phyloP scores from a whole-genome alignment of 441 rosid genomes.

The Populus hybrid region DNA sequence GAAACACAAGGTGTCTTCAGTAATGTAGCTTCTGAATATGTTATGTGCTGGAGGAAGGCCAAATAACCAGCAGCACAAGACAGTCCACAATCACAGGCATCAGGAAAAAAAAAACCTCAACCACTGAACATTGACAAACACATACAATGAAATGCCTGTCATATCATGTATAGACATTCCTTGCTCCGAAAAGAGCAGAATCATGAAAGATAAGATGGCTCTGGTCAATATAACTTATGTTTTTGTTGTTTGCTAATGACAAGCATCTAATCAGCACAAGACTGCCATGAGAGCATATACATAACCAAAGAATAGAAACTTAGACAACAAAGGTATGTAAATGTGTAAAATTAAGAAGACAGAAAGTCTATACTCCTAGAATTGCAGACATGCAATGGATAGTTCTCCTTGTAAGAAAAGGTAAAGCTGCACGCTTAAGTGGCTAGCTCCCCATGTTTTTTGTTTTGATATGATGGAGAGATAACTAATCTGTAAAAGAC shows the following conservation, averaged over 20 bases:
- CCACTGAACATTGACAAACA: neutral
- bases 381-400: too few species aligned
- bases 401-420: too few species aligned
- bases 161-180: conserved; percentile 6
- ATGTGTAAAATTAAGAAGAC: too few species aligned
- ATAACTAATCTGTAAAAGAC: too few species aligned
- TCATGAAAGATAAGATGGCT: conserved; percentile 8
- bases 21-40: conserved; percentile 42
- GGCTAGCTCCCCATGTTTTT: neutral
- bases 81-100: conserved; percentile 33
- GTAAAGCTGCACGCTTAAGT: neutral
- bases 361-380: too few species aligned
- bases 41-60: conserved; percentile 33
- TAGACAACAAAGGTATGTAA: too few species aligned
- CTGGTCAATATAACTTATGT: conserved; percentile 21
- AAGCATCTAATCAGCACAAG: conserved; percentile 24
- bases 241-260: conserved; percentile 25
- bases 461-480: neutral
- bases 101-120: neutral
- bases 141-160: neutral
- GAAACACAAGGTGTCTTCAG: conserved; percentile 14
- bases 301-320: too few species aligned
- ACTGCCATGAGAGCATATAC: neutral
- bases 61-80: conserved; percentile 39
- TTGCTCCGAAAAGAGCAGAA: neutral